Evolutionary conservation across 345 rosid genomes (phyloP).

Genomic region (Eucalyptus dawsonii): DNA sequence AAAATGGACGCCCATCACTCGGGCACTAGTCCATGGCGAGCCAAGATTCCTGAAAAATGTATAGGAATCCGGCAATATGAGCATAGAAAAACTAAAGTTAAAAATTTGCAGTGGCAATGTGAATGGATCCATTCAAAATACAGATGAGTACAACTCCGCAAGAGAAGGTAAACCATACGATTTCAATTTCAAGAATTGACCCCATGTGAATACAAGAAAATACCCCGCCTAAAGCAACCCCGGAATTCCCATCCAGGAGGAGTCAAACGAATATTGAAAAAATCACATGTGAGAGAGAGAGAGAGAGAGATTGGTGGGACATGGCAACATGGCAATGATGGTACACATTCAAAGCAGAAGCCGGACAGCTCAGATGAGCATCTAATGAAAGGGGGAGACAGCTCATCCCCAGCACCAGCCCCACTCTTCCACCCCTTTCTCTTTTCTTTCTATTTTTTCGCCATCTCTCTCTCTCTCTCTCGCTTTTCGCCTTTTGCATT

Average conservation of each 20-base stretch:
- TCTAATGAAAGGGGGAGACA: slow-evolving; percentile 3
- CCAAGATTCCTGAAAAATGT: neutral
- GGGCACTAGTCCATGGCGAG: neutral
- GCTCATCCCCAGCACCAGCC: slow-evolving; percentile 1
- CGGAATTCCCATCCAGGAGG: neutral
- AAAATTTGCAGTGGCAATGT: neutral
- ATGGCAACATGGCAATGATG: neutral
- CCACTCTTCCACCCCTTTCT: neutral
- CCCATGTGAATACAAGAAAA: neutral
- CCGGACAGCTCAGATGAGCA: slow-evolving; percentile 2
- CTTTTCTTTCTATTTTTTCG: neutral
- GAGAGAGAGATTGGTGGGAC: neutral
- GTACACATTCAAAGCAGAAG: neutral
- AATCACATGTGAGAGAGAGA: neutral
- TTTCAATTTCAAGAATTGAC: neutral
- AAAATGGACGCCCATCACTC: neutral
- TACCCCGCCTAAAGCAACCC: neutral
- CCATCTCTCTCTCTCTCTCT: neutral
- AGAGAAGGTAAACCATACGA: neutral
- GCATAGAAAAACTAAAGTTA: neutral
- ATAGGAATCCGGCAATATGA: neutral
- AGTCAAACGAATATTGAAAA: neutral
- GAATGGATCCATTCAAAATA: neutral
- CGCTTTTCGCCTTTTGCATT: neutral
- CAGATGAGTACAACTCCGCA: neutral